These are phyloP conservation scores for Tuber melanosporum DNA, from an alignment of 495 filamentous ascomycete genomes.

Conservation along the genomic window DNA sequence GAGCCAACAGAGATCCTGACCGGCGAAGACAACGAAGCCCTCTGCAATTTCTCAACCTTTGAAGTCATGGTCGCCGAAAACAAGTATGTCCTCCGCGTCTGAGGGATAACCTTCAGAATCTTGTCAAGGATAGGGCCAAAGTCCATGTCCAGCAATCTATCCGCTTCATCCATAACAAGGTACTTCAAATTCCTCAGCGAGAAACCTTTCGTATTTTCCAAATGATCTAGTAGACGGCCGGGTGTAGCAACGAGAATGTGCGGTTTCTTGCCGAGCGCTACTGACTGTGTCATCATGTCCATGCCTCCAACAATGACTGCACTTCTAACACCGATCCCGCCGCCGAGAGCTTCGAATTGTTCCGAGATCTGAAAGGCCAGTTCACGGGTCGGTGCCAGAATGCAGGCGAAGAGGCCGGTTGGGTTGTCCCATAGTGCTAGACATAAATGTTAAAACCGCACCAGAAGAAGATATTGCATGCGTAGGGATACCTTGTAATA, in stretches of 20 bases:
- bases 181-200: slow-evolving; percentile 70
- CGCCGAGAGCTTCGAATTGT: slow-evolving; percentile 74
- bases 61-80: slow-evolving; percentile 91
- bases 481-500: slow-evolving; percentile 55
- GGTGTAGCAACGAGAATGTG: slow-evolving; percentile 87
- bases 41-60: slow-evolving; percentile 85
- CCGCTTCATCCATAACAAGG: slow-evolving; percentile 91
- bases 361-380: slow-evolving; percentile 84
- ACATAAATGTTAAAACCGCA: slow-evolving; percentile 13
- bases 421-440: slow-evolving; percentile 71
- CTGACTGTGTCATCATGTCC: slow-evolving; percentile 86
- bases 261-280: slow-evolving; percentile 83
- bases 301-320: slow-evolving; percentile 83
- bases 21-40: slow-evolving; percentile 76
- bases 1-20: slow-evolving; percentile 64
- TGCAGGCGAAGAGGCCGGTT: slow-evolving; percentile 65
- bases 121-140: slow-evolving; percentile 90
- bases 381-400: slow-evolving; percentile 88
- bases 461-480: slow-evolving; percentile 34
- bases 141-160: slow-evolving; percentile 85
- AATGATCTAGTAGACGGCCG: slow-evolving; percentile 81
- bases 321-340: slow-evolving; percentile 70
- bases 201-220: slow-evolving; percentile 96
- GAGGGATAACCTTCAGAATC: slow-evolving; percentile 79
- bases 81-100: slow-evolving; percentile 74